Evolutionary conservation across 345 rosid genomes (phyloP).

Genomic region (Reutealis trisperma): DNA sequence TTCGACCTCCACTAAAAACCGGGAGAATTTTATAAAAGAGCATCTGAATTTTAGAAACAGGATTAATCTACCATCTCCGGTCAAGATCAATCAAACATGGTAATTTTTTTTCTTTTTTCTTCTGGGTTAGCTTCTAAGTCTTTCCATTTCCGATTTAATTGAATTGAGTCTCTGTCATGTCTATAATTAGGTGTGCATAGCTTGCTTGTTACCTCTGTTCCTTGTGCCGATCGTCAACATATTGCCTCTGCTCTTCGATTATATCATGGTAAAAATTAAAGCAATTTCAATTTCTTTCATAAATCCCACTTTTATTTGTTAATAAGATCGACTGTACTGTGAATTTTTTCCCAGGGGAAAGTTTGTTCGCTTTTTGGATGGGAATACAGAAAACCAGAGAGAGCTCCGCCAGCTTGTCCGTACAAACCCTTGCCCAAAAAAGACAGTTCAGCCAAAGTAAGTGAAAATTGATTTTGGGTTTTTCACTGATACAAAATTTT

Average conservation of each 20-base stretch:
- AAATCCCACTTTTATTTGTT: neutral
- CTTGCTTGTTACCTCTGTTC: constrained; percentile 89
- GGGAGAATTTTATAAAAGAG: neutral
- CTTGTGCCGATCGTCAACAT: constrained; percentile 83
- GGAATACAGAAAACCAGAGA: constrained; percentile 91
- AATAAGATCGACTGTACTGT: neutral
- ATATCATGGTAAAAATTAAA: constrained; percentile 50
- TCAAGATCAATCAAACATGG: neutral
- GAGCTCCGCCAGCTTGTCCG: constrained; percentile 86
- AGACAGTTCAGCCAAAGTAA: constrained; percentile 47
- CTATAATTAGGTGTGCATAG: constrained; percentile 66
- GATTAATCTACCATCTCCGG: neutral
- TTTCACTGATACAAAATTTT: neutral
- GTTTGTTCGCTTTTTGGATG: constrained; percentile 75
- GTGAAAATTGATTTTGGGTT: constrained; percentile 19
- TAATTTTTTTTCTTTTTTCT: too few species aligned
- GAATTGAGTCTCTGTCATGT: neutral
- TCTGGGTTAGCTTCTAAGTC: too few species aligned
- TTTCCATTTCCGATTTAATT: neutral
- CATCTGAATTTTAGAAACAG: neutral
- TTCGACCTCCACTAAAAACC: neutral
- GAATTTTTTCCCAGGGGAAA: constrained; percentile 49
- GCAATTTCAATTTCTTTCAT: neutral
- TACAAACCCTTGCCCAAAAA: constrained; percentile 55
- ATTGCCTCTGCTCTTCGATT: constrained; percentile 67